These are phyloP conservation scores for Sordariomycetes sp. DNA, from an alignment of 2,329 filamentous ascomycete species.

Conservation along the genomic window DNA sequence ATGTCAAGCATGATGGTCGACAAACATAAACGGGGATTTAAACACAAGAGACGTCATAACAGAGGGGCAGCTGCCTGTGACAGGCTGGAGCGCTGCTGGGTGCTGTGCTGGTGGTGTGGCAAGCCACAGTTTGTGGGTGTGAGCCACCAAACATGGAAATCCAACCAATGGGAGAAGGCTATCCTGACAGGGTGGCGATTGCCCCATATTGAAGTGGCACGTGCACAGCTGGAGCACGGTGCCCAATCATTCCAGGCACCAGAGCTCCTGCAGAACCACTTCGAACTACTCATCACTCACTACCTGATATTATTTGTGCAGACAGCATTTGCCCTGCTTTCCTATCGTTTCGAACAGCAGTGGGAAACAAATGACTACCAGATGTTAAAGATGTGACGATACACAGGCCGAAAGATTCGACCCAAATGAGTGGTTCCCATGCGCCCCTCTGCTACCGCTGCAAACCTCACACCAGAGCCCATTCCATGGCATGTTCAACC, in stretches of 20 bases:
- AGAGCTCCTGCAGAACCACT: background rate
- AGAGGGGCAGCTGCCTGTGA: background rate
- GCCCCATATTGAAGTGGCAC: background rate
- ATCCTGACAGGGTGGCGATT: background rate
- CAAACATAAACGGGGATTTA: background rate
- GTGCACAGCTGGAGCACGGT: background rate
- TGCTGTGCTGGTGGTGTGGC: background rate
- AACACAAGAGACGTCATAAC: slow-evolving; percentile 2
- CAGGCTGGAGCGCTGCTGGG: background rate
- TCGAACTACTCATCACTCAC: too few relatives aligned
- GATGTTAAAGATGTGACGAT: background rate
- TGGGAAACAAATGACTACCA: background rate
- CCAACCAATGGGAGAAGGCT: background rate
- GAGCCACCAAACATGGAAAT: background rate
- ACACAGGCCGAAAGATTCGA: background rate
- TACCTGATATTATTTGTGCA: background rate
- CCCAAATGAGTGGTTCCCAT: background rate
- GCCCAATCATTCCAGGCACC: background rate
- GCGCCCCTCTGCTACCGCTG: background rate
- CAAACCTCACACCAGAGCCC: background rate
- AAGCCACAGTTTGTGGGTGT: background rate
- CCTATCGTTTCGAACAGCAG: background rate
- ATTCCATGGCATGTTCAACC: too few relatives aligned
- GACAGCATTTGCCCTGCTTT: background rate
- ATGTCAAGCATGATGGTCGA: background rate